Evolutionary conservation across 495 filamentous ascomycete species (phyloP), one percentile per base, ranked within the genome.

Genomic region (Gamarada debralockiae): DNA sequence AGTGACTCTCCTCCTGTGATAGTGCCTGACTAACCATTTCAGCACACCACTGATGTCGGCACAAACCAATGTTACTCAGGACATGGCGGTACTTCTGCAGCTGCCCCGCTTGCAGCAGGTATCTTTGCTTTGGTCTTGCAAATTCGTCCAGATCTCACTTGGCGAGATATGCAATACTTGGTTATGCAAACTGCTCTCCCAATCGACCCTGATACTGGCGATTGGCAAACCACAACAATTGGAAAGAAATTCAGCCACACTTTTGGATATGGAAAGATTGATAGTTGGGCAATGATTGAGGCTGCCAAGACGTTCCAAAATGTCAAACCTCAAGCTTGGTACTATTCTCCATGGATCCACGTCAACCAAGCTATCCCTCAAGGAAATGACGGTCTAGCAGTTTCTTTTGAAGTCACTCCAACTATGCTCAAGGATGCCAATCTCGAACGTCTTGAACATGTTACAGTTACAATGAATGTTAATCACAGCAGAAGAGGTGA

Each of bases 261-360:
- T 49, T 97, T 85, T 77, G 93, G 92, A 34, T 98, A 93, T 65
- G 93, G 93, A 55, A 97, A 96, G 70, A 70, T 97, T 18, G 93
- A 98, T 62, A 83, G 85, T 9, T 96, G 84, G 63, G 82, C 84
- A 23, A 79, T 96, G 45, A 87, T 98, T 18, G 86, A 96, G 63
- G 82, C 79, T 33, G 92, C 93, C 50, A 92, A 89, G 71, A 81
- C 74, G 1, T 96, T 89, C 79, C 79, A 90, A 55, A 74, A 82
- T 3, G 90, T 98, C 43, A 98, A 98, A 66, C 95, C 95, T n/a
- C 93, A 98, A 67, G 85, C 89, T 9, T 98, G 95, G 95, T 92
- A 78, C 66, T 85, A 85, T 62, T 91, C 90, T 3, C 95, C 93
- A 1, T 96, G 93, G 89, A 74, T 96, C 50, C 87, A 90, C 57